Conservation (phyloP, 768 basidiomycete genomes). For the Tylopilus sp. region DNA sequence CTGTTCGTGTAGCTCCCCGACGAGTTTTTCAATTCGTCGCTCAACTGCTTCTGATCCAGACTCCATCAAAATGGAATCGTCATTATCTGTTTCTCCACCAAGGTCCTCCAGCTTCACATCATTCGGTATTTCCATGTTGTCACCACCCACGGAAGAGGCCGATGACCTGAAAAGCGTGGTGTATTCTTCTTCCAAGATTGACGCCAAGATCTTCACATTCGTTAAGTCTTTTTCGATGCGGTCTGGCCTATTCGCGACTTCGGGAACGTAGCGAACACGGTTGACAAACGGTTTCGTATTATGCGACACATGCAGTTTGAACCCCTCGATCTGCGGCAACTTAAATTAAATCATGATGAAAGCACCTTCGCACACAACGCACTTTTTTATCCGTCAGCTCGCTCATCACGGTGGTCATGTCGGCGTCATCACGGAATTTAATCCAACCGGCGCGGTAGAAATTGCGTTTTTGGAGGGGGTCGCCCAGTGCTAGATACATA, state of each 20-base stretch:
- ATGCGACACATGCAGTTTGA: slow-evolving; percentile 89
- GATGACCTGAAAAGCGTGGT: slow-evolving; percentile 44
- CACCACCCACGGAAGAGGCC: slow-evolving; percentile 15
- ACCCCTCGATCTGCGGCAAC: slow-evolving; percentile 76
- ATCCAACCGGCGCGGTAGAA: slow-evolving; percentile 96
- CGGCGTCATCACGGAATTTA: slow-evolving; percentile 78
- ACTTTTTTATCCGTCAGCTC: slow-evolving; percentile 88
- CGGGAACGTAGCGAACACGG: slow-evolving; percentile 76
- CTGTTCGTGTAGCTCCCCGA: slow-evolving; percentile 67
- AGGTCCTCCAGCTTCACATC: slow-evolving; percentile 29
- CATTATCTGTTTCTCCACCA: slow-evolving; percentile 35
- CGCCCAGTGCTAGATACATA: slow-evolving; percentile 85
- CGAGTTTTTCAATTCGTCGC: slow-evolving; percentile 72
- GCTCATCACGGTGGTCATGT: slow-evolving; percentile 69
- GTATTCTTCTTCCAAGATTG: slow-evolving; percentile 72
- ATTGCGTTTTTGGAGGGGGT: slow-evolving; percentile 88
- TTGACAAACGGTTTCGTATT: slow-evolving; percentile 75
- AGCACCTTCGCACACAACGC: slow-evolving; percentile 1
- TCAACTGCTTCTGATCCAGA: slow-evolving; percentile 79
- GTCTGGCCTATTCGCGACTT: slow-evolving; percentile 75
- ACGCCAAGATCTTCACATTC: slow-evolving; percentile 69
- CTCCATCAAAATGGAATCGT: slow-evolving; percentile 55
- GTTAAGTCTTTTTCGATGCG: slow-evolving; percentile 78
- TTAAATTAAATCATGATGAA: slow-evolving; percentile 4
- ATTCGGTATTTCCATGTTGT: slow-evolving; percentile 28